Base-by-base conservation (phyloP, 164 flowering plant genomes). In the Taxillus chinensis region DNA sequence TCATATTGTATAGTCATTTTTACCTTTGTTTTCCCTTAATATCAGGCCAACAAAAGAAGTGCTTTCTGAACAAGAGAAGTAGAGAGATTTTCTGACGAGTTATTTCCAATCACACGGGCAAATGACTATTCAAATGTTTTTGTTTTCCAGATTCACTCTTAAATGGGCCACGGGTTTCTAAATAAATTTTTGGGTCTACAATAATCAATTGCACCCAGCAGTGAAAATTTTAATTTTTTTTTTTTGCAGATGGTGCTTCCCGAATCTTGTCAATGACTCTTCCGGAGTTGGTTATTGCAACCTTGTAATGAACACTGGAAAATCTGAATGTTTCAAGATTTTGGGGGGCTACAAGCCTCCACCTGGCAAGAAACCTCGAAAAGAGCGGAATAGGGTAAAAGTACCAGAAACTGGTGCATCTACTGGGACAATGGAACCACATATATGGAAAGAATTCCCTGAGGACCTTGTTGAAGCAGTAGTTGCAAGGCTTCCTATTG, bases 391-490 rank as follows among this genome's bases (percentile, higher is more conserved):
- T 67, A 75, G 76, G 39, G 86, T 71, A 37, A 83, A 78, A 73
- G 55, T 65, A 57, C 61, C 64, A n/a, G 65, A 64, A 49, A 54
- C 60, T 10, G 51, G 68, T 48, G 48, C 52, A 63, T 45, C 73
- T 17, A 49, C 70, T 48, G 86, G 82, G 59, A 64, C 62, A 39
- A 82, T 92, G 96, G 87, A 90, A 14, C 71, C 76, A 40, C 67
- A 74, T 6, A 88, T 92, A 56, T 92, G 98, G 98, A 86, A 86
- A 73, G 90, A 88, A 59, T 82, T 92, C 55, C 98, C 98, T 0
- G 96, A 90, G 69, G 98, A 92, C 73, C 92, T 92, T 14, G 79
- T 79, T 67, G 97, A 92, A 75, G 87, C 89, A 65, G 96, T 92
- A 13, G 78, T 90, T 72, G 95, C 98, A 14, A 78, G 97, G 65